These are phyloP conservation scores for Geosmithia morbida DNA, from an alignment of 2,329 filamentous ascomycete genomes.

Conservation along the genomic window DNA sequence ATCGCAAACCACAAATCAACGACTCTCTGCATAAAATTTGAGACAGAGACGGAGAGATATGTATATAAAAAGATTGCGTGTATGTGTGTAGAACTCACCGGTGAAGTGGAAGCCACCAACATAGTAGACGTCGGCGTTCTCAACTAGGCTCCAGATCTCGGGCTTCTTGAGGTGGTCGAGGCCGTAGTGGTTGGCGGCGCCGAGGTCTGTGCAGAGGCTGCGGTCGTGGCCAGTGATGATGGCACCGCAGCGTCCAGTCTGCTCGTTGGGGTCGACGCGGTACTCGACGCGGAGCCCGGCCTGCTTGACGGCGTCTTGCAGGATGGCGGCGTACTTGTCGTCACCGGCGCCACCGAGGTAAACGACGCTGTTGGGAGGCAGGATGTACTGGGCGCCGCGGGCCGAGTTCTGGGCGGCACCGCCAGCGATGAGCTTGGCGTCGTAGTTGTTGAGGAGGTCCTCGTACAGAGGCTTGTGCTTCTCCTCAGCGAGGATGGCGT, in stretches of 20 bases:
- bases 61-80: too few relatives aligned
- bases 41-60: not conserved
- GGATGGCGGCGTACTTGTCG: constrained; percentile 87
- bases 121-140: constrained; percentile 81
- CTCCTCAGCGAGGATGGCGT: constrained; percentile 90
- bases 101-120: constrained; percentile 97
- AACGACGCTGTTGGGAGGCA: constrained; percentile 76
- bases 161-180: constrained; percentile 83
- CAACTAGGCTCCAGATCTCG: constrained; percentile 81
- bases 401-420: constrained; percentile 97
- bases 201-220: constrained; percentile 87
- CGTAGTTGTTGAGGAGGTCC: constrained; percentile 81
- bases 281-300: constrained; percentile 91
- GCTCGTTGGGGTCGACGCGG: constrained; percentile 69
- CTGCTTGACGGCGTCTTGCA: constrained; percentile 72
- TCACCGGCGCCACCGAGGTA: constrained; percentile 90
- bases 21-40: not conserved
- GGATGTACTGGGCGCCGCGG: constrained; percentile 90
- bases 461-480: constrained; percentile 86
- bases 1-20: not conserved
- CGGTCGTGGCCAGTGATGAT: constrained; percentile 96
- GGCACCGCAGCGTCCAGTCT: constrained; percentile 89
- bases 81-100: constrained; percentile 15
- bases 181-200: constrained; percentile 94
- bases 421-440: constrained; percentile 88